A percentile compares a stretch with the other conserved stretches of the same genome.
Conservation (phyloP, 208 protist genomes). For the Trypanosoma theileri region DNA sequence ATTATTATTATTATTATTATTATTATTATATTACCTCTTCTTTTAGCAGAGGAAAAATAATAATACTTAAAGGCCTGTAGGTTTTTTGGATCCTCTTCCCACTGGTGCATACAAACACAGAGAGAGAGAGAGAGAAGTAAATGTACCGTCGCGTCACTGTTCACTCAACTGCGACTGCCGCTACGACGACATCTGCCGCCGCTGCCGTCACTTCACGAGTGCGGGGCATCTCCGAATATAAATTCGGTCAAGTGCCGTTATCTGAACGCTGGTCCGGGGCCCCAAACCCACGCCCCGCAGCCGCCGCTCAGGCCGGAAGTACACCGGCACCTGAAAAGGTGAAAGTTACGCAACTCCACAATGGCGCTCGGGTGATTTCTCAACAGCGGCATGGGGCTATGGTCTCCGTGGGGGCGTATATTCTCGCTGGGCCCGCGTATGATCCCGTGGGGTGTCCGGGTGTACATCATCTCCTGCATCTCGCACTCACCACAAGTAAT, state of each 20-base stretch:
- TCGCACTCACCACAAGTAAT: conserved; percentile 78
- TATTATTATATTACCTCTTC: too few species aligned
- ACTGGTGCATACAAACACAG: conserved; percentile 10
- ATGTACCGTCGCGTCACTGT: conserved; percentile 60
- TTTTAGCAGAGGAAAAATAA: background rate
- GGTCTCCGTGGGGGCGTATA: conserved; percentile 82
- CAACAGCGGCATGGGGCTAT: conserved; percentile 69
- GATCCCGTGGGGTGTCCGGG: conserved; percentile 74
- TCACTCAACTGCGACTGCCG: conserved; percentile 19
- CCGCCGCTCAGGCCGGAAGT: background rate
- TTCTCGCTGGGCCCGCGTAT: conserved; percentile 78
- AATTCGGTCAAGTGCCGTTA: conserved; percentile 71
- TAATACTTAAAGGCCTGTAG: conserved; percentile 2
- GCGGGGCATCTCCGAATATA: conserved; percentile 74
- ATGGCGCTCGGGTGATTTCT: conserved; percentile 79
- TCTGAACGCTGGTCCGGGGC: conserved; percentile 34
- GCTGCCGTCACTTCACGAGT: conserved; percentile 30
- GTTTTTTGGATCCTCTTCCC: too few species aligned
- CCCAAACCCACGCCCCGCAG: background rate
- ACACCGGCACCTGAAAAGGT: conserved; percentile 32
- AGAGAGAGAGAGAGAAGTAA: background rate
- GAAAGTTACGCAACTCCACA: conserved; percentile 70
- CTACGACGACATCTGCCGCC: conserved; percentile 21
- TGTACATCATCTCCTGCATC: conserved; percentile 71
- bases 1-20: too few species aligned